phyloP scores from a whole-genome alignment of 169 alveolate species.

The Amoebophrya sp. region DNA sequence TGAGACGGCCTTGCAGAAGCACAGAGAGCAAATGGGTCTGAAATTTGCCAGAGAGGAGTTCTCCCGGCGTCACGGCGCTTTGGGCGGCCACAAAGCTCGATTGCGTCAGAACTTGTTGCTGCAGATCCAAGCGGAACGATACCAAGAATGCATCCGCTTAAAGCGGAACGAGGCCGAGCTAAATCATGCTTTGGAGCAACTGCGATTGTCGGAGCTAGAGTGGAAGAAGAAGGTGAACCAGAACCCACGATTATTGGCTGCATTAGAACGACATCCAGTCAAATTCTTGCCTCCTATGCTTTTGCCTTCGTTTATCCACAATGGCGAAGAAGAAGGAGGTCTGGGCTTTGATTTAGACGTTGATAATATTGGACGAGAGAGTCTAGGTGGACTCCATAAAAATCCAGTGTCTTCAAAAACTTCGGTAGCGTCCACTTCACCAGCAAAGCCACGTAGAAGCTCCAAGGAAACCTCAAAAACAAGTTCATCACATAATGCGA shows the following conservation, averaged over 20 bases:
- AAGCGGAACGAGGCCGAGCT: constrained; percentile 24
- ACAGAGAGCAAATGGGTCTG: neutral
- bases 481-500: too few species aligned
- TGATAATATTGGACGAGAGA: neutral
- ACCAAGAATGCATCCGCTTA: neutral
- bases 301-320: neutral
- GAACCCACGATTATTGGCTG: neutral
- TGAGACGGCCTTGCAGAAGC: neutral
- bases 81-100: neutral
- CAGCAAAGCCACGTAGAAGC: neutral
- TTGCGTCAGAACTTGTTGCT: neutral
- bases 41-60: neutral
- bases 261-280: neutral
- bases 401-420: neutral
- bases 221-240: neutral
- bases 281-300: neutral
- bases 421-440: neutral
- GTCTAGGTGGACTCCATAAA: neutral
- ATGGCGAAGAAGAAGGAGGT: neutral
- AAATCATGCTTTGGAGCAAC: neutral
- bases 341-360: neutral
- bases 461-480: neutral
- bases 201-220: neutral
- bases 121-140: neutral
- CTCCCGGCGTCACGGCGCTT: constrained; percentile 19